Percentiles rank a stretch among this genome's conserved stretches.
phyloP scores from a whole-genome alignment of 768 basidiomycete species.

The Cubamyces lactineus region DNA sequence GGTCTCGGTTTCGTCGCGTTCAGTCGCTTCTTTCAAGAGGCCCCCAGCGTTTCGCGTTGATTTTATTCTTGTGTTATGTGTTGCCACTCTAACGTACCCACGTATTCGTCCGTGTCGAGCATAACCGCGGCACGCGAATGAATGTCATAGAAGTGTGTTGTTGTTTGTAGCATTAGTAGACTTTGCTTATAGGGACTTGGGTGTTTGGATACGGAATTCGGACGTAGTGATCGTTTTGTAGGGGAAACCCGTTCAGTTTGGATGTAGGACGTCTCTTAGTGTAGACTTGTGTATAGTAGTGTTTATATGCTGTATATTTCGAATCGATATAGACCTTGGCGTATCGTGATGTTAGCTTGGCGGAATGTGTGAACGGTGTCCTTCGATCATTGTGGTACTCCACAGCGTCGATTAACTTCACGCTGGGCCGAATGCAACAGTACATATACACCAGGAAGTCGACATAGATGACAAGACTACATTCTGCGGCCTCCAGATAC shows the following conservation, averaged over 20 bases:
- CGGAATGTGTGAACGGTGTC: no score
- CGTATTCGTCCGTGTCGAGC: no score
- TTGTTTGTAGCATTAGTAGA: conserved; percentile 12
- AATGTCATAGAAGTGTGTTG: no score
- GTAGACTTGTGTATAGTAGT: background rate
- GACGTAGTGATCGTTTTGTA: conserved; percentile 11
- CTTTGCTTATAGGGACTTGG: background rate
- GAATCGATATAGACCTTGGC: background rate
- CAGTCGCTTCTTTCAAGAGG: no score
- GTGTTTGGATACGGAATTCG: background rate
- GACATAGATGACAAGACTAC: no score
- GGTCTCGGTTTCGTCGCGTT: background rate
- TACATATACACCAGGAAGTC: no score
- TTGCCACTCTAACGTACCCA: no score
- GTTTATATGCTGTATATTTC: background rate
- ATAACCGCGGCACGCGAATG: background rate
- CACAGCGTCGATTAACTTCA: no score
- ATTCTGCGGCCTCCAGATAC: no score
- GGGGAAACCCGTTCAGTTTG: conserved; percentile 10
- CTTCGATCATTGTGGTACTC: no score
- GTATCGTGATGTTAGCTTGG: background rate
- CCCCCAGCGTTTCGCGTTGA: background rate
- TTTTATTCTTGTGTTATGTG: background rate
- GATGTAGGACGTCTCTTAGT: background rate
- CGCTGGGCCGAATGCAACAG: no score